phyloP scores from a whole-genome alignment of 2,329 filamentous ascomycete genomes.

The Xylariaceae sp. region DNA sequence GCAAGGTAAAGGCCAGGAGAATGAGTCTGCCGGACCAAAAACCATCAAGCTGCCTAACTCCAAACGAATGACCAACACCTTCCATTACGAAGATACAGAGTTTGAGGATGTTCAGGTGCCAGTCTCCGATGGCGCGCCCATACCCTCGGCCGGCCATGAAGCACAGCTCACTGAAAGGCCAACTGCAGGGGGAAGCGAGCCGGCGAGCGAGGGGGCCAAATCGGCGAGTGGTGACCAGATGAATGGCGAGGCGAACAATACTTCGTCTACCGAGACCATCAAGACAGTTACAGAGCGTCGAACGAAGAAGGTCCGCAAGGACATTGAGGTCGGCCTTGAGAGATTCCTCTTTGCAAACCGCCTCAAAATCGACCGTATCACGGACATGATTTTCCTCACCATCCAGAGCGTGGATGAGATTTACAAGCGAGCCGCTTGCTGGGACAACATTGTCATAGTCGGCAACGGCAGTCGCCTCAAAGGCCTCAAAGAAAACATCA shows the following conservation, averaged over 20 bases:
- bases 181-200: conserved; percentile 17
- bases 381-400: conserved; percentile 74
- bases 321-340: conserved; percentile 73
- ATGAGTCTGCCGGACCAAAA: conserved; percentile 48
- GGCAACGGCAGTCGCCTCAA: conserved; percentile 71
- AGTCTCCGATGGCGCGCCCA: conserved; percentile 26
- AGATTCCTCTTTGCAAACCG: conserved; percentile 65
- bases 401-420: conserved; percentile 79
- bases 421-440: conserved; percentile 76
- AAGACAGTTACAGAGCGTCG: conserved; percentile 36
- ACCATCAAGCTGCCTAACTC: conserved; percentile 62
- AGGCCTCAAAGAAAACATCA: conserved; percentile 84
- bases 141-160: conserved; percentile 3
- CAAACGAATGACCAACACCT: conserved; percentile 62
- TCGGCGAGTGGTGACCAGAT: conserved; percentile 16
- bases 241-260: conserved; percentile 15
- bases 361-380: conserved; percentile 74
- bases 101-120: conserved; percentile 47
- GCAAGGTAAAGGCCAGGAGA: conserved; percentile 54
- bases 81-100: conserved; percentile 65
- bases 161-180: conserved; percentile 19
- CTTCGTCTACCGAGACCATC: conserved; percentile 29
- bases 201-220: conserved; percentile 20
- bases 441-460: conserved; percentile 88
- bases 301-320: conserved; percentile 54